phyloP scores from a whole-genome alignment of 2,329 filamentous ascomycete species.

The Xylaria sp. region DNA sequence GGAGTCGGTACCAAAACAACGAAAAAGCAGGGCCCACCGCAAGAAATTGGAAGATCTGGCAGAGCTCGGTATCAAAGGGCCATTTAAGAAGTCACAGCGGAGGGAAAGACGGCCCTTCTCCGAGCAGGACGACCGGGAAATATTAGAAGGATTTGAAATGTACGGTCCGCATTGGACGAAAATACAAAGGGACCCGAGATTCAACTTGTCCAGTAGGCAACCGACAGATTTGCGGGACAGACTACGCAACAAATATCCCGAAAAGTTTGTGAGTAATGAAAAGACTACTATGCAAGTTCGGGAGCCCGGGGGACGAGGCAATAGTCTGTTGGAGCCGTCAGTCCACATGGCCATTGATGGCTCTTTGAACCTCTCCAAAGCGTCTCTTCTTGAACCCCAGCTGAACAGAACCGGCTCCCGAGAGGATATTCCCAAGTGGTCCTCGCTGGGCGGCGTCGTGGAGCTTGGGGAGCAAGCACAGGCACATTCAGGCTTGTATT shows the following conservation, averaged over 20 bases:
- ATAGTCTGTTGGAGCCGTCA: conserved; percentile 62
- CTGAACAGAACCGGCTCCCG: conserved; percentile 56
- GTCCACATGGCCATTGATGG: conserved; percentile 62
- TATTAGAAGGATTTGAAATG: conserved; percentile 67
- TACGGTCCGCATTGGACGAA: conserved; percentile 74
- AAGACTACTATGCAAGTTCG: conserved; percentile 63
- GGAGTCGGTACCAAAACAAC: conserved; percentile 55
- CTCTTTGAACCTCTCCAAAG: conserved; percentile 55
- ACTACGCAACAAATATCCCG: conserved; percentile 72
- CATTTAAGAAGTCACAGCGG: conserved; percentile 71
- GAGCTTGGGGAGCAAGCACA: conserved; percentile 52
- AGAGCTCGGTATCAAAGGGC: conserved; percentile 69
- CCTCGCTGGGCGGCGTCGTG: conserved; percentile 47
- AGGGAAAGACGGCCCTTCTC: conserved; percentile 71
- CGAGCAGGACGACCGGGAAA: conserved; percentile 71
- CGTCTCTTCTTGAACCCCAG: conserved; percentile 54
- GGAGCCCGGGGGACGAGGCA: conserved; percentile 54
- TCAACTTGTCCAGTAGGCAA: conserved; percentile 67
- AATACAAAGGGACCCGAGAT: conserved; percentile 70
- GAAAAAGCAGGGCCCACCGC: conserved; percentile 65
- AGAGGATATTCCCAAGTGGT: conserved; percentile 62
- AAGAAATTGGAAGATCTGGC: conserved; percentile 67
- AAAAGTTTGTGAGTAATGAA: conserved; percentile 67
- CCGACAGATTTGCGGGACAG: conserved; percentile 73
- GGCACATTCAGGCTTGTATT: conserved; percentile 57